A percentile compares a stretch with the other conserved stretches of the same genome.
Evolutionary conservation across 148 eudicot genomes (phyloP).

Genomic region (Cornus florida): DNA sequence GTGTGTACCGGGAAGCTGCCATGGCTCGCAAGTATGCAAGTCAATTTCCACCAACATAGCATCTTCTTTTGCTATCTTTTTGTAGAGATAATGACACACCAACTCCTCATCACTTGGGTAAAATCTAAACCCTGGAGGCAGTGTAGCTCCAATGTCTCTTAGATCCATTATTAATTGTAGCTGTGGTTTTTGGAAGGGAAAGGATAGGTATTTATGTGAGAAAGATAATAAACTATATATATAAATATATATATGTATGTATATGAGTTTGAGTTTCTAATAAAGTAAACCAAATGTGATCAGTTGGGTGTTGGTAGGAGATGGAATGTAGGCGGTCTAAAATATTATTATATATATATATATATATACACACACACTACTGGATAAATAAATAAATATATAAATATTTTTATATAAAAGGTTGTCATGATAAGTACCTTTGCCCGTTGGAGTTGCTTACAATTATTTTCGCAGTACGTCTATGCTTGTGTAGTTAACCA

Average conservation of each 20-base stretch:
- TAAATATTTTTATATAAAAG: conserved; percentile 16
- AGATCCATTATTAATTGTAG: conserved; percentile 47
- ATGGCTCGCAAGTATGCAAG: conserved; percentile 89
- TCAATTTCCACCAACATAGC: conserved; percentile 74
- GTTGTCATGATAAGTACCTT: conserved; percentile 12
- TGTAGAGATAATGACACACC: conserved; percentile 83
- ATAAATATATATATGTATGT: too few relatives aligned
- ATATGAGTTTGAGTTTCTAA: background rate
- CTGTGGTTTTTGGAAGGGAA: background rate
- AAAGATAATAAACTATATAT: background rate
- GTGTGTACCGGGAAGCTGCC: conserved; percentile 90
- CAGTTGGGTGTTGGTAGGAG: background rate
- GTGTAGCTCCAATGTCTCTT: conserved; percentile 74
- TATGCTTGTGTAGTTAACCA: conserved; percentile 25
- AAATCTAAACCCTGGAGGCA: conserved; percentile 95
- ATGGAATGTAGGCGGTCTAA: conserved; percentile 5
- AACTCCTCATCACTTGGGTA: conserved; percentile 92
- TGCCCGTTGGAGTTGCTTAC: conserved; percentile 23
- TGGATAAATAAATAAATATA: conserved; percentile 1
- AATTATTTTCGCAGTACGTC: conserved; percentile 27
- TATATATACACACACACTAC: too few relatives aligned
- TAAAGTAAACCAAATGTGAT: background rate
- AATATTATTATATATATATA: background rate
- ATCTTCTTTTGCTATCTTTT: conserved; percentile 69
- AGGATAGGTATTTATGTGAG: background rate